Evolutionary conservation across 306 rosid genomes (phyloP).

Genomic region (Oxytropis ochrocephala): DNA sequence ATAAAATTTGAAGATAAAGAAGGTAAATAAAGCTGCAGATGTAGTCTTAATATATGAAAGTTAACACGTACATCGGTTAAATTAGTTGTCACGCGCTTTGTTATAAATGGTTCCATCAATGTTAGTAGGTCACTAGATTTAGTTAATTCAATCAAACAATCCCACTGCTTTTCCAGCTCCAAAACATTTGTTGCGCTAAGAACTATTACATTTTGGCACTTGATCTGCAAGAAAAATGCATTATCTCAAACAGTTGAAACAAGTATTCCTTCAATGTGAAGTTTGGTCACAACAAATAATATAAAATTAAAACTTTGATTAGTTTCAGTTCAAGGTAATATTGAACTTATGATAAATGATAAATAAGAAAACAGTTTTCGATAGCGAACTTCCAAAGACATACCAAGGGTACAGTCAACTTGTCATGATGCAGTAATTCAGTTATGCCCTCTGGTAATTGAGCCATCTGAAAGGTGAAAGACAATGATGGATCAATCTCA

Average conservation of each 20-base stretch:
- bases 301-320: background rate
- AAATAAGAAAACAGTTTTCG: constrained; percentile 2
- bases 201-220: constrained; percentile 73
- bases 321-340: constrained; percentile 1
- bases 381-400: constrained; percentile 29
- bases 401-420: constrained; percentile 77
- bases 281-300: background rate
- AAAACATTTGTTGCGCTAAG: constrained; percentile 55
- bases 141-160: constrained; percentile 74
- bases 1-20: background rate
- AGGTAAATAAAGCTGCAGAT: background rate
- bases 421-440: constrained; percentile 80
- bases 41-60: constrained; percentile 17
- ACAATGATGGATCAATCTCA: constrained; percentile 21
- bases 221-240: constrained; percentile 55
- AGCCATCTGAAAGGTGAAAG: constrained; percentile 78
- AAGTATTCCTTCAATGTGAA: background rate
- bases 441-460: constrained; percentile 95
- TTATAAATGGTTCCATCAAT: constrained; percentile 51
- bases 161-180: constrained; percentile 84
- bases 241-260: background rate
- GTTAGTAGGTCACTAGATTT: constrained; percentile 42
- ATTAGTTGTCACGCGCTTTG: constrained; percentile 49
- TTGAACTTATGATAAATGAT: constrained; percentile 4
- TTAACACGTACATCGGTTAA: constrained; percentile 58